A percentile compares a stretch with the other conserved stretches of the same genome.
phyloP scores from a whole-genome alignment of 2,329 filamentous ascomycete species.

The Pseudogymnoascus sp. region DNA sequence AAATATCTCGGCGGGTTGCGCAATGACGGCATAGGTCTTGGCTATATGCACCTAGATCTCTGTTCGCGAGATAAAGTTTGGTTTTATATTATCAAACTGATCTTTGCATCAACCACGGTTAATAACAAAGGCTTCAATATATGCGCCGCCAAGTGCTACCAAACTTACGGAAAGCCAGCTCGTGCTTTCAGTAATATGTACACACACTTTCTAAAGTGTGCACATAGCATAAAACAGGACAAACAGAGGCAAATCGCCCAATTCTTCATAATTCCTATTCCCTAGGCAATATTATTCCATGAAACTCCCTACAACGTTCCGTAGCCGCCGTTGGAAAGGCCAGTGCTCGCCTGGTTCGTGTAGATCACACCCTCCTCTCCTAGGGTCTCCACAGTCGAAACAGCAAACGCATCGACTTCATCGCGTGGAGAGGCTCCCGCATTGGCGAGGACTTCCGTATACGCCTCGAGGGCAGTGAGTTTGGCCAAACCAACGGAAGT shows the following conservation, averaged over 20 bases:
- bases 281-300: neutral
- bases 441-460: constrained; percentile 28
- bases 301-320: constrained; percentile 13
- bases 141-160: neutral
- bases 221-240: neutral
- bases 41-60: too few species aligned
- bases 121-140: neutral
- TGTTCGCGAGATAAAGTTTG: too few species aligned
- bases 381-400: constrained; percentile 19
- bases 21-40: too few species aligned
- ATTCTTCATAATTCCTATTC: neutral
- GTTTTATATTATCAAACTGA: too few species aligned
- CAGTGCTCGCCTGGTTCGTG: constrained; percentile 20
- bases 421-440: constrained; percentile 30
- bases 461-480: constrained; percentile 29
- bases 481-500: constrained; percentile 17
- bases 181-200: neutral
- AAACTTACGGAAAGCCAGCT: neutral
- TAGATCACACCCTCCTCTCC: constrained; percentile 20
- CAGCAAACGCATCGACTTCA: constrained; percentile 22
- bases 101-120: too few species aligned
- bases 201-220: neutral
- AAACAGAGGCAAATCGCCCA: neutral
- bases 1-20: too few species aligned
- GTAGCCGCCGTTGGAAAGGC: constrained; percentile 22